Evolutionary conservation across 2,329 filamentous ascomycete species (phyloP).

Genomic region (Colletotrichum gloeosporioides): DNA sequence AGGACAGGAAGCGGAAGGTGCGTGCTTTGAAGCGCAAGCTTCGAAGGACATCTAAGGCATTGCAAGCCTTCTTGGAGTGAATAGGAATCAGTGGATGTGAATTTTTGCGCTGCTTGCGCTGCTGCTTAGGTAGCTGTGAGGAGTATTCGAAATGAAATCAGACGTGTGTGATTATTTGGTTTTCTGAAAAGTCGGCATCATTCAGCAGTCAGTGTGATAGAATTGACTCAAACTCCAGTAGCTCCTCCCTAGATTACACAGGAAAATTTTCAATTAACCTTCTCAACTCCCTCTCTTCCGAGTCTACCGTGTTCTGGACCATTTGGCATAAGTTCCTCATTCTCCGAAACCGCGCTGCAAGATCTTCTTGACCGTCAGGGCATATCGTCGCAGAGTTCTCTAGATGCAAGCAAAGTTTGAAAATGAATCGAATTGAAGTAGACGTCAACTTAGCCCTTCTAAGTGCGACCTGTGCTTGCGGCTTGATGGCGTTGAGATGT

Average conservation of each 20-base stretch:
- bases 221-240: not conserved
- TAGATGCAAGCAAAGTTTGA: not conserved
- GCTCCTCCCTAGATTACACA: rapidly evolving
- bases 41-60: not conserved
- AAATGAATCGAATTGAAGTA: not conserved
- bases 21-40: not conserved
- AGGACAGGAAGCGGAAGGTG: not conserved
- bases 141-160: not conserved
- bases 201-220: rapidly evolving
- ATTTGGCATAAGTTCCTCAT: not conserved
- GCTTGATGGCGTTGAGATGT: not conserved
- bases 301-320: rapidly evolving
- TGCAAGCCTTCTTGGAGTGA: not conserved
- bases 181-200: rapidly evolving
- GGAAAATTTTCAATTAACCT: rapidly evolving
- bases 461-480: not conserved
- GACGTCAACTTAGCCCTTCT: not conserved
- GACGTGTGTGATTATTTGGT: rapidly evolving
- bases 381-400: not conserved
- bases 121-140: rapidly evolving
- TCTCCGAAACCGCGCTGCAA: not conserved
- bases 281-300: rapidly evolving
- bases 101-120: rapidly evolving
- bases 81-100: not conserved
- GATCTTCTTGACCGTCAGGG: not conserved